Conservation (phyloP, 2,329 filamentous ascomycete genomes). For the Harringtonia lauricola region DNA sequence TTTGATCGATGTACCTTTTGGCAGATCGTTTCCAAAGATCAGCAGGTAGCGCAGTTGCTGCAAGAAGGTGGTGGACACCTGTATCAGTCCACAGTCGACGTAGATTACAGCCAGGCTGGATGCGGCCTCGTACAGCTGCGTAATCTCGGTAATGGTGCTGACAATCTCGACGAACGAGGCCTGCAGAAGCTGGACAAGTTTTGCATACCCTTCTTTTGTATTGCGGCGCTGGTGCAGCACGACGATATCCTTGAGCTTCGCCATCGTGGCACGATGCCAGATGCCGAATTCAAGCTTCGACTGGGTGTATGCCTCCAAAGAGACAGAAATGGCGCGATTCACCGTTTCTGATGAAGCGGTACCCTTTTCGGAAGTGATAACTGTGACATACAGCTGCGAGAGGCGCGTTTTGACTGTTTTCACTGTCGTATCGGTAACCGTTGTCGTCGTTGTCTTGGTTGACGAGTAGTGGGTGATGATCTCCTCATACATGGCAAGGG, state of each 20-base stretch:
- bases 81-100: conserved; percentile 25
- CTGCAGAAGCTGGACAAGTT: conserved; percentile 27
- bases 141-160: conserved; percentile 22
- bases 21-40: conserved; percentile 30
- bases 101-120: conserved; percentile 34
- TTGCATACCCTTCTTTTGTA: conserved; percentile 24
- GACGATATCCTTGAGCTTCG: conserved; percentile 30
- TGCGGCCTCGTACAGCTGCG: conserved; percentile 37
- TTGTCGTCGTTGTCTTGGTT: conserved; percentile 25
- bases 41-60: conserved; percentile 38
- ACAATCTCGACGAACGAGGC: conserved; percentile 29
- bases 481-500: conserved; percentile 33
- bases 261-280: conserved; percentile 32
- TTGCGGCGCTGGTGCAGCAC: conserved; percentile 27
- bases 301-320: conserved; percentile 29
- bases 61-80: conserved; percentile 29
- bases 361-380: conserved; percentile 22
- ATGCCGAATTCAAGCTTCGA: conserved; percentile 30
- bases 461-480: conserved; percentile 25
- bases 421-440: conserved; percentile 23
- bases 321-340: conserved; percentile 25
- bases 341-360: conserved; percentile 20
- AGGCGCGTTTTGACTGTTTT: conserved; percentile 37
- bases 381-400: conserved; percentile 32
- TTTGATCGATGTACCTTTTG: conserved; percentile 20